Base-by-base conservation (phyloP, 352 stramenopile genomes). In the Phytophthora pluvialis region DNA sequence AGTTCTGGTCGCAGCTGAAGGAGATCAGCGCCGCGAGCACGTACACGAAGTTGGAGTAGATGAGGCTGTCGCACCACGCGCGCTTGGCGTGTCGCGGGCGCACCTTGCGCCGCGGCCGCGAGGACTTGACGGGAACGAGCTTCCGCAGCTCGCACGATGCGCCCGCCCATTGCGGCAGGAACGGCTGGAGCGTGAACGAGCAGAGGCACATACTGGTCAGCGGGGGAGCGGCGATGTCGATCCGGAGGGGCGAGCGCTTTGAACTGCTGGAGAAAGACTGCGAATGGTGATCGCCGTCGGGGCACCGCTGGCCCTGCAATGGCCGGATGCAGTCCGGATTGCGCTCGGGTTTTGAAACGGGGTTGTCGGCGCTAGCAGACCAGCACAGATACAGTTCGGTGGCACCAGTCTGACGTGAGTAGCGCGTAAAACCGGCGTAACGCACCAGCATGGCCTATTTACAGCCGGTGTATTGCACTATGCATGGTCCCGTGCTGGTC, bases 1-100 rank as follows among this genome's bases (percentile, higher is more conserved):
- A 81, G 64, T 90, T 85, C 69, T 94, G 86, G 32, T 75, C 72
- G 47, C 82, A 88, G 57, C 79, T 78, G 61, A 90, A 75, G 52
- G 86, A 94, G 54, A 94, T 75, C 31, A 92, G 46, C 5, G 72
- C 83, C 18, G 86, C 83, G 50, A 91, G 64, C 42, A 73, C 78
- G 72, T 91, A 94, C 65, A 94, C 78, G 38, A 90, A 60, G 67
- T 93, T 94, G 50, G 83, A 91, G 71, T 91, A 89, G 74, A 92
- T 80, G 57, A 94, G 83, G 10, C 78, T 83, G 73, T 94, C 86
- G 29, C 78, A 80, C 85, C 85, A 93, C 44, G 85, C 75, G 63
- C 85, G 85, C 64, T 75, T 80, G 35, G 54, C 51, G 60, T 81
- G 71, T 43, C 70, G 68, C 47, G 58, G 62, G 36, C 76, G 79